Percentiles rank a stretch among this genome's conserved stretches.
Conservation (phyloP, 345 rosid species). For the Aquilaria malaccensis region DNA sequence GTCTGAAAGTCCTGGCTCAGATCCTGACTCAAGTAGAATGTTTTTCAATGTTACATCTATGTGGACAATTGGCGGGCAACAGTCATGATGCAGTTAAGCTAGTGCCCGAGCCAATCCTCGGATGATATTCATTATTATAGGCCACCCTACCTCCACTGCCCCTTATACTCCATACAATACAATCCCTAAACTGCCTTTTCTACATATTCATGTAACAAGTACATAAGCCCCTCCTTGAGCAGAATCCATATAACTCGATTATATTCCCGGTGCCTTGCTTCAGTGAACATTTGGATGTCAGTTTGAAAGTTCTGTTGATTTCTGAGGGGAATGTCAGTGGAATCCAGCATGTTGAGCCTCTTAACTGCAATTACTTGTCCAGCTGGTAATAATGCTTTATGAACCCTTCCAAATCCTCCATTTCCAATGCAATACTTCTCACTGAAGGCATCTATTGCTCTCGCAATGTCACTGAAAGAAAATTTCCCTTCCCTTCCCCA, state of each 20-base stretch:
- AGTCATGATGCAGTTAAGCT: constrained; percentile 61
- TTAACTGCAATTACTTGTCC: constrained; percentile 55
- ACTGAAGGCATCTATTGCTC: constrained; percentile 43
- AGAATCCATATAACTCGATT: constrained; percentile 53
- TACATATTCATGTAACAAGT: constrained; percentile 50
- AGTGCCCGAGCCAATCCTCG: constrained; percentile 62
- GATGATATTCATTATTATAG: constrained; percentile 35
- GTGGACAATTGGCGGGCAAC: constrained; percentile 50
- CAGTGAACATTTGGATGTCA: constrained; percentile 47
- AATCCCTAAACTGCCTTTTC: constrained; percentile 45
- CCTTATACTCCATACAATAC: constrained; percentile 32
- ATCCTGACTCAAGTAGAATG: constrained; percentile 42
- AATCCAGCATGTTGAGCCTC: constrained; percentile 32
- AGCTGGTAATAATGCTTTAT: constrained; percentile 35
- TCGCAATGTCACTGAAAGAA: constrained; percentile 44
- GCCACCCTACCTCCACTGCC: constrained; percentile 37
- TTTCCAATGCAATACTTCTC: constrained; percentile 51
- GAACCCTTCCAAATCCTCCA: constrained; percentile 61
- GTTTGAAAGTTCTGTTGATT: constrained; percentile 42
- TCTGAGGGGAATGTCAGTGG: constrained; percentile 23
- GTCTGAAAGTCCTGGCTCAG: constrained; percentile 53
- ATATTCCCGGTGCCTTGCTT: constrained; percentile 49
- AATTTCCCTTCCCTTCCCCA: constrained; percentile 44
- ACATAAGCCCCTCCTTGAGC: constrained; percentile 33
- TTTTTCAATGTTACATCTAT: constrained; percentile 47